These are phyloP conservation scores for Calophaca sinica DNA, from an alignment of 306 rosid genomes.

Conservation along the genomic window DNA sequence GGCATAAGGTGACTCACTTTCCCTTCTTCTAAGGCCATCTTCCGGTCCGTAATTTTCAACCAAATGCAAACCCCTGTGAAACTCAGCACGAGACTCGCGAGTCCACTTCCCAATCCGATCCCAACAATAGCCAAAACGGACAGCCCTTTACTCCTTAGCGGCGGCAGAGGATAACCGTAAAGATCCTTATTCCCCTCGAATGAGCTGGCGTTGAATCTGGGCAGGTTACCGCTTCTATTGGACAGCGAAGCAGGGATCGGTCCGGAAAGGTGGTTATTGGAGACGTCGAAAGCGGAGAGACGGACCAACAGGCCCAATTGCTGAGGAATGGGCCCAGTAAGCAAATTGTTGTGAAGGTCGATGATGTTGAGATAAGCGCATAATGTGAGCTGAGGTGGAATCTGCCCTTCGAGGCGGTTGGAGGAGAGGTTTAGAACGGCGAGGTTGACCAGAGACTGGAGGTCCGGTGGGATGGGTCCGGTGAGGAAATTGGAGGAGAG, in stretches of 20 bases:
- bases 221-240: conserved; percentile 72
- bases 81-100: conserved; percentile 83
- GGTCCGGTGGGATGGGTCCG: conserved; percentile 84
- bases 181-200: conserved; percentile 86
- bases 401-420: conserved; percentile 68
- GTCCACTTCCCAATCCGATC: conserved; percentile 94
- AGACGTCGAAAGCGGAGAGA: conserved; percentile 87
- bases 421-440: conserved; percentile 87
- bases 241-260: conserved; percentile 72
- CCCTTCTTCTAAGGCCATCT: conserved; percentile 78
- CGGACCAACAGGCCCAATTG: conserved; percentile 82
- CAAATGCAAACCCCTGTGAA: conserved; percentile 93
- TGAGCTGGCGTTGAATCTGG: conserved; percentile 78
- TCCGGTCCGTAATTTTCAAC: conserved; percentile 83
- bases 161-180: conserved; percentile 88
- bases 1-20: conserved; percentile 91
- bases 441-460: conserved; percentile 77
- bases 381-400: conserved; percentile 87
- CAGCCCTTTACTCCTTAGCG: conserved; percentile 62
- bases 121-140: conserved; percentile 92
- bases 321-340: conserved; percentile 86
- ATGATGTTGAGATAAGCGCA: conserved; percentile 95
- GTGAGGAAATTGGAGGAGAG: conserved; percentile 81
- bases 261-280: conserved; percentile 77
- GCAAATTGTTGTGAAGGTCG: conserved; percentile 76